Conservation (phyloP, 2,329 filamentous ascomycete species). For the Verticillium longisporum region DNA sequence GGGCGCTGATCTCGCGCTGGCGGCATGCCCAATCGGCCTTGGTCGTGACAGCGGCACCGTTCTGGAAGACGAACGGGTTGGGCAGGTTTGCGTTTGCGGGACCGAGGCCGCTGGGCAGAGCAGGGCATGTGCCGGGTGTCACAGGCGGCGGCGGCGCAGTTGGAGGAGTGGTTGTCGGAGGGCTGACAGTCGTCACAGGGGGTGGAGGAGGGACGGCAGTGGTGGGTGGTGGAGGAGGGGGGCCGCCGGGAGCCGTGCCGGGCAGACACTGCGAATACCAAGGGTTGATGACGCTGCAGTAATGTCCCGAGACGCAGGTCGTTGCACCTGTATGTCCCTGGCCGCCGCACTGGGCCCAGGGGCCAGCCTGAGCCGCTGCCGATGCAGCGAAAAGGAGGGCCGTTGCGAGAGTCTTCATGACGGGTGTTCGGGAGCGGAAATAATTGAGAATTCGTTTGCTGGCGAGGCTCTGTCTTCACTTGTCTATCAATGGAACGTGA, state of each 20-base stretch:
- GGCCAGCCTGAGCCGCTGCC: conserved; percentile 7
- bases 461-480: background rate
- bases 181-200: background rate
- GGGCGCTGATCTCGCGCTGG: conserved; percentile 28
- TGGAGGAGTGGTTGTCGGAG: background rate
- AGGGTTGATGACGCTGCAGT: conserved; percentile 27
- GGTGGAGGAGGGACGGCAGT: conserved; percentile 1
- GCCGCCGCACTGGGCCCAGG: conserved; percentile 36
- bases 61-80: conserved; percentile 32
- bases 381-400: conserved; percentile 1
- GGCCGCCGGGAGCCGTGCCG: background rate
- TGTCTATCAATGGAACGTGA: too few relatives aligned
- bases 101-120: conserved; percentile 6
- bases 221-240: background rate
- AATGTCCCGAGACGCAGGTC: conserved; percentile 33
- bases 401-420: background rate
- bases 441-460: background rate
- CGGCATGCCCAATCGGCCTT: conserved; percentile 33
- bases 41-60: conserved; percentile 27
- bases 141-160: conserved; percentile 1
- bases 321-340: conserved; percentile 25
- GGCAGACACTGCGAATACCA: conserved; percentile 35
- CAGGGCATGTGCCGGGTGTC: conserved; percentile 4
- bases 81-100: conserved; percentile 5
- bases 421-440: background rate